A percentile compares a stretch with the other conserved stretches of the same genome.
These are phyloP conservation scores for Coffea eugenioides DNA, from an alignment of 257 asterid species.

Conservation along the genomic window DNA sequence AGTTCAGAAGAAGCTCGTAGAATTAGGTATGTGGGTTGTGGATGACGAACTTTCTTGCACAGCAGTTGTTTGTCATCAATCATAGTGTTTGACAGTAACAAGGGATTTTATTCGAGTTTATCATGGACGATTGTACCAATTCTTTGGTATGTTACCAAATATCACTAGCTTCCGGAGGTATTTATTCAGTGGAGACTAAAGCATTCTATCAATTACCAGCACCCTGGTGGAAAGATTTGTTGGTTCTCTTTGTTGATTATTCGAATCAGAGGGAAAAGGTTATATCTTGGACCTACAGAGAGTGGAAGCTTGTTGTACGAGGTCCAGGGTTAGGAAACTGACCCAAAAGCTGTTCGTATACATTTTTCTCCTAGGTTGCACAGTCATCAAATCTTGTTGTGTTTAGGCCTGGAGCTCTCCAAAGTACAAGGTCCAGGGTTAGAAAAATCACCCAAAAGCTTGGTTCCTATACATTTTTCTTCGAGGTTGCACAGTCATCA, in stretches of 20 bases:
- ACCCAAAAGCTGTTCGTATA: background rate
- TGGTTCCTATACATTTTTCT: no score
- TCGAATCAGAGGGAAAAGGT: background rate
- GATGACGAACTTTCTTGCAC: constrained; percentile 74
- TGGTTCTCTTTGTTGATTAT: background rate
- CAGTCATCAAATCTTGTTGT: no score
- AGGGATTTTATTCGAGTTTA: background rate
- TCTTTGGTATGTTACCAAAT: background rate
- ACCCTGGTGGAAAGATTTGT: no score
- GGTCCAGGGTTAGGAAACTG: background rate
- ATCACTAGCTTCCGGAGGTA: background rate
- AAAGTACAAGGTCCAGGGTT: no score
- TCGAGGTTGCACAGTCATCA: no score
- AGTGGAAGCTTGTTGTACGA: background rate
- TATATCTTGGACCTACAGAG: background rate
- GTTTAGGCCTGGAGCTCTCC: no score
- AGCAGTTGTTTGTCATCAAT: constrained; percentile 68
- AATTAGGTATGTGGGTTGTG: constrained; percentile 53
- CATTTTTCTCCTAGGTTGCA: no score
- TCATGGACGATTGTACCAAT: background rate
- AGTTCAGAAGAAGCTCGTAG: constrained; percentile 54
- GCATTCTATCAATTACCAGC: background rate
- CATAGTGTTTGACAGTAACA: constrained; percentile 27
- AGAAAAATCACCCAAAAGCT: no score
- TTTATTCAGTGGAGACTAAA: background rate